Evolutionary conservation across 768 basidiomycete genomes (phyloP).

Genomic region (Amanita jacksonii): DNA sequence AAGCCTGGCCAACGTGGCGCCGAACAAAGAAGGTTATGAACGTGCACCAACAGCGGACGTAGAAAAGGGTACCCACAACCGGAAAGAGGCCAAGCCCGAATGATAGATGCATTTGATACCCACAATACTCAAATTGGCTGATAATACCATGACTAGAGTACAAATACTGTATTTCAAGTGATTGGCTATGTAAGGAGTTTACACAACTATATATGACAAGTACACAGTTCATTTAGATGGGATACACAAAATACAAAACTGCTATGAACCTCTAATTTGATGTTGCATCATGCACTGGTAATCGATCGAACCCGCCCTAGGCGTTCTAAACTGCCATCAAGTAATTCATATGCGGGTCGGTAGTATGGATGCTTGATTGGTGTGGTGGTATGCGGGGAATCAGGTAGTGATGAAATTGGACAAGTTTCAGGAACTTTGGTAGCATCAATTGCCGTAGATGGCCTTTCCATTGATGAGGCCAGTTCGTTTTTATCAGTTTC

Average conservation of each 20-base stretch:
- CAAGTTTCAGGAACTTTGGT: background rate
- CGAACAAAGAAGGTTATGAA: slow-evolving; percentile 36
- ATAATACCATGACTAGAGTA: too few species aligned
- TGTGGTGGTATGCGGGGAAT: slow-evolving; percentile 6
- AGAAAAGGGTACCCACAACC: slow-evolving; percentile 35
- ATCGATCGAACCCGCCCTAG: slow-evolving; percentile 40
- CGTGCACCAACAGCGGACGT: slow-evolving; percentile 56
- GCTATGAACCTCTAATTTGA: background rate
- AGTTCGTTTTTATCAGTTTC: slow-evolving; percentile 12
- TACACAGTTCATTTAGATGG: too few species aligned
- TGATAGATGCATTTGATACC: slow-evolving; percentile 3
- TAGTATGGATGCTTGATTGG: slow-evolving; percentile 26
- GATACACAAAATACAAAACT: too few species aligned
- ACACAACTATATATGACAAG: background rate
- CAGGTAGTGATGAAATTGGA: background rate
- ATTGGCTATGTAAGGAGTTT: too few species aligned
- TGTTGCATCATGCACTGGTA: slow-evolving; percentile 2
- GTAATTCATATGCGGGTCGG: slow-evolving; percentile 73
- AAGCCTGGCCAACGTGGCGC: slow-evolving; percentile 29
- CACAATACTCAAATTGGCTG: too few species aligned
- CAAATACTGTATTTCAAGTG: too few species aligned
- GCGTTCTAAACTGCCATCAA: slow-evolving; percentile 66
- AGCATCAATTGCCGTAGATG: slow-evolving; percentile 13
- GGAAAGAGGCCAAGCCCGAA: slow-evolving; percentile 13
- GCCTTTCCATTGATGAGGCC: slow-evolving; percentile 17